Conservation (phyloP, 768 basidiomycete genomes). For the Mrakia blollopis region DNA sequence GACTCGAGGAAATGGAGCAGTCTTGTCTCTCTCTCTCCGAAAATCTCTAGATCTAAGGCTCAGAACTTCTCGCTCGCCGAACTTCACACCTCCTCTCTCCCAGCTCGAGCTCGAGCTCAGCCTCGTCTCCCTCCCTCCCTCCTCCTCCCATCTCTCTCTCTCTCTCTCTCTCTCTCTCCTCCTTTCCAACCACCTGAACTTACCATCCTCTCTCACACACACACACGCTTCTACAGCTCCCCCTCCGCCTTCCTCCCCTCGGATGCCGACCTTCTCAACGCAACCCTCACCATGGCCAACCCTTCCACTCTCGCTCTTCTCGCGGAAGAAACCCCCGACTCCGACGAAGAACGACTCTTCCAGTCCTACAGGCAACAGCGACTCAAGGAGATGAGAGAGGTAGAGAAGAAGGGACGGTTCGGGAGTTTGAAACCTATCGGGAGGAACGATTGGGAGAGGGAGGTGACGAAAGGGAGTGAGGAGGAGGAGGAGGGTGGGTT, state of each 20-base stretch:
- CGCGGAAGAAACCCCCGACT: constrained; percentile 66
- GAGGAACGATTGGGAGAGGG: constrained; percentile 86
- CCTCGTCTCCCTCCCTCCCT: not conserved
- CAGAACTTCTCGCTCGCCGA: too few species aligned
- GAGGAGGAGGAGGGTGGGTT: constrained; percentile 54
- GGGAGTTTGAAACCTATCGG: constrained; percentile 83
- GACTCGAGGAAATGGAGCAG: too few species aligned
- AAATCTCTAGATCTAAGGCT: too few species aligned
- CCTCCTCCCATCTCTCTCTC: not conserved
- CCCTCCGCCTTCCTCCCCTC: constrained; percentile 81
- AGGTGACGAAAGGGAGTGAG: constrained; percentile 90
- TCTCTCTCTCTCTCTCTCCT: not conserved
- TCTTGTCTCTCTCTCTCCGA: too few species aligned
- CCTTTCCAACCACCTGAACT: not conserved
- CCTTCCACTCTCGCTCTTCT: constrained; percentile 60
- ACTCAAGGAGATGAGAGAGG: constrained; percentile 58
- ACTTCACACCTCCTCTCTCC: too few species aligned
- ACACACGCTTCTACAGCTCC: constrained; percentile 56
- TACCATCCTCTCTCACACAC: constrained; percentile 60
- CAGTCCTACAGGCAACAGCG: constrained; percentile 62
- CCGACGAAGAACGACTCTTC: constrained; percentile 69
- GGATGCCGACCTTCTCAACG: constrained; percentile 38
- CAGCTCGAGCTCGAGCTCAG: not conserved
- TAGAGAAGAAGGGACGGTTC: constrained; percentile 59
- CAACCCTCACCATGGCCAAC: constrained; percentile 39